A percentile compares a stretch with the other conserved stretches of the same genome.
Evolutionary conservation across 2,329 filamentous ascomycete genomes (phyloP).

Genomic region (Lachnellula willkommii): DNA sequence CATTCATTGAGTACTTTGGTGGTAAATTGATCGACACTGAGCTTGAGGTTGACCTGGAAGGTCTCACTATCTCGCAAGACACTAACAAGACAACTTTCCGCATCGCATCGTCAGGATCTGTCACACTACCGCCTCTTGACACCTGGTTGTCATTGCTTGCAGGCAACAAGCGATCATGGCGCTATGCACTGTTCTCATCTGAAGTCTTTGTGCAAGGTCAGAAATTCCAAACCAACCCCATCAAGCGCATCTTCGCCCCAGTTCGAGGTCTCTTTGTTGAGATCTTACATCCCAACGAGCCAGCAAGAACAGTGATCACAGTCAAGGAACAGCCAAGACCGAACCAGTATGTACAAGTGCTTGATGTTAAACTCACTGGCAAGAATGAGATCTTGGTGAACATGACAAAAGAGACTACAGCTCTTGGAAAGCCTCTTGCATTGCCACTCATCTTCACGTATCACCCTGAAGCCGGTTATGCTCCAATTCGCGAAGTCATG

Average conservation of each 20-base stretch:
- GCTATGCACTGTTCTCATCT: constrained; percentile 87
- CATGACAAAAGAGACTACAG: constrained; percentile 89
- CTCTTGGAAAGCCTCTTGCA: constrained; percentile 73
- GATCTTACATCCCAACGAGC: constrained; percentile 74
- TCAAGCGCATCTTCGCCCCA: constrained; percentile 85
- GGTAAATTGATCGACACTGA: constrained; percentile 72
- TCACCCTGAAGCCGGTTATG: constrained; percentile 90
- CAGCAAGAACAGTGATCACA: constrained; percentile 74
- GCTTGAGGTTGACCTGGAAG: constrained; percentile 73
- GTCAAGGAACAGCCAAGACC: constrained; percentile 83
- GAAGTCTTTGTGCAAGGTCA: constrained; percentile 93
- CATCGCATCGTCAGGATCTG: constrained; percentile 68
- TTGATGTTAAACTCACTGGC: constrained; percentile 72
- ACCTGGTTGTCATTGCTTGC: constrained; percentile 86
- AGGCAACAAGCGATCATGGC: constrained; percentile 82
- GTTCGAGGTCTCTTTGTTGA: constrained; percentile 84
- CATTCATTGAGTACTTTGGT: constrained; percentile 90
- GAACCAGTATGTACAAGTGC: constrained; percentile 81
- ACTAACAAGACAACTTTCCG: constrained; percentile 77
- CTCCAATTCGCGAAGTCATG: constrained; percentile 98
- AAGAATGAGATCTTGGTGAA: constrained; percentile 80
- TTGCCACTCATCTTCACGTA: constrained; percentile 87
- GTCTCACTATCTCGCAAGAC: constrained; percentile 77
- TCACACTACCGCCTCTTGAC: constrained; percentile 70
- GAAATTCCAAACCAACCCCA: constrained; percentile 95